These are phyloP conservation scores for Fusarium xyrophilum DNA, from an alignment of 2,329 filamentous ascomycete species.

Conservation along the genomic window DNA sequence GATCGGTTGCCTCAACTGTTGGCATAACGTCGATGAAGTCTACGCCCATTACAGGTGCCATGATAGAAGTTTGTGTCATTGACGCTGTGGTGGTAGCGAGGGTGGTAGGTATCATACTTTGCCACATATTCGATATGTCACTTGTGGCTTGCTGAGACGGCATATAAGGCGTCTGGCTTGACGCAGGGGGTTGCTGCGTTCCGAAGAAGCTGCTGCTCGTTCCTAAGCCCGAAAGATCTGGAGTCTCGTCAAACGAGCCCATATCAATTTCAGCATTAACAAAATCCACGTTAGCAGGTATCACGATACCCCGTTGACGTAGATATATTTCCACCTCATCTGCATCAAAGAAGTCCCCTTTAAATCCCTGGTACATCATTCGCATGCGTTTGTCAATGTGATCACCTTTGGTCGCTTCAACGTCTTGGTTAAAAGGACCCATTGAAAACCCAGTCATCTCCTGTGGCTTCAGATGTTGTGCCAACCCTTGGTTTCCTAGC, in stretches of 20 bases:
- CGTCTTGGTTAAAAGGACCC: constrained; percentile 56
- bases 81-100: constrained; percentile 11
- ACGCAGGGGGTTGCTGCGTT: background rate
- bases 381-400: constrained; percentile 56
- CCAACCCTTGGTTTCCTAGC: constrained; percentile 50
- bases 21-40: constrained; percentile 16
- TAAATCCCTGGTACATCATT: constrained; percentile 66
- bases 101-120: constrained; percentile 16
- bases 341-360: constrained; percentile 78
- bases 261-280: constrained; percentile 64
- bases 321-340: constrained; percentile 81
- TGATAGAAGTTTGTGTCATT: constrained; percentile 6
- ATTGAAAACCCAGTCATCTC: constrained; percentile 46
- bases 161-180: constrained; percentile 6
- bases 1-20: background rate
- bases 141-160: constrained; percentile 8
- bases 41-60: constrained; percentile 5
- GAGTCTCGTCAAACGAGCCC: constrained; percentile 45
- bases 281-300: constrained; percentile 67
- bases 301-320: constrained; percentile 65
- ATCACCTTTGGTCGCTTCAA: constrained; percentile 51
- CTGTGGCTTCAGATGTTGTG: constrained; percentile 33
- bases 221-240: constrained; percentile 5
- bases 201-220: constrained; percentile 23
- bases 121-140: constrained; percentile 17